Percentiles rank a stretch among this genome's conserved stretches.
Conservation (phyloP, 352 stramenopile species). For the Phytophthora nicotianae region DNA sequence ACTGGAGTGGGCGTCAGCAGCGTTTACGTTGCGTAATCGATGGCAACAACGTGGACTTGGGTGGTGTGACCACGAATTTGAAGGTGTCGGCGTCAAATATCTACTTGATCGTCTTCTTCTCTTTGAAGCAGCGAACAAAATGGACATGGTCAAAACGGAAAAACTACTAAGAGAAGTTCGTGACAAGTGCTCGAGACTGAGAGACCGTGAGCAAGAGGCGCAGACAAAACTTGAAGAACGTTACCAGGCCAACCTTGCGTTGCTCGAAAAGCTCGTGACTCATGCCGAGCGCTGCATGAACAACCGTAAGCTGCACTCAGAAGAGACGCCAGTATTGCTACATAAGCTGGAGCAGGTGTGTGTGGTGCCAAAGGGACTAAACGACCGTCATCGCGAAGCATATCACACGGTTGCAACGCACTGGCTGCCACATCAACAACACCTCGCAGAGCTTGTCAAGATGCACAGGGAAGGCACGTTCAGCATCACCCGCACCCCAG, state of each 20-base stretch:
- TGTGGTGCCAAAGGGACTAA: constrained; percentile 49
- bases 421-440: constrained; percentile 3
- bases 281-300: constrained; percentile 70
- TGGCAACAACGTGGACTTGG: constrained; percentile 70
- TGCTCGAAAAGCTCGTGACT: constrained; percentile 56
- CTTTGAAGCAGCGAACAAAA: constrained; percentile 73
- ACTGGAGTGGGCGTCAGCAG: constrained; percentile 59
- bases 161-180: constrained; percentile 62
- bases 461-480: constrained; percentile 84
- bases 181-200: constrained; percentile 65
- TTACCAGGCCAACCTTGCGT: constrained; percentile 46
- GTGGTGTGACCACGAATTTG: constrained; percentile 61
- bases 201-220: constrained; percentile 46
- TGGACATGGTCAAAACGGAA: constrained; percentile 78
- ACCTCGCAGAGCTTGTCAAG: constrained; percentile 40
- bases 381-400: constrained; percentile 33
- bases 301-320: constrained; percentile 77
- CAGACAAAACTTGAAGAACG: constrained; percentile 46
- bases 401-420: constrained; percentile 70
- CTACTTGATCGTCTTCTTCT: constrained; percentile 59
- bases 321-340: constrained; percentile 65
- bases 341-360: constrained; percentile 70
- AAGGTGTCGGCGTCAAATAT: constrained; percentile 69
- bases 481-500: constrained; percentile 75
- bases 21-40: constrained; percentile 61